phyloP scores from a whole-genome alignment of 495 filamentous ascomycete genomes.

The Tuber brumale region DNA sequence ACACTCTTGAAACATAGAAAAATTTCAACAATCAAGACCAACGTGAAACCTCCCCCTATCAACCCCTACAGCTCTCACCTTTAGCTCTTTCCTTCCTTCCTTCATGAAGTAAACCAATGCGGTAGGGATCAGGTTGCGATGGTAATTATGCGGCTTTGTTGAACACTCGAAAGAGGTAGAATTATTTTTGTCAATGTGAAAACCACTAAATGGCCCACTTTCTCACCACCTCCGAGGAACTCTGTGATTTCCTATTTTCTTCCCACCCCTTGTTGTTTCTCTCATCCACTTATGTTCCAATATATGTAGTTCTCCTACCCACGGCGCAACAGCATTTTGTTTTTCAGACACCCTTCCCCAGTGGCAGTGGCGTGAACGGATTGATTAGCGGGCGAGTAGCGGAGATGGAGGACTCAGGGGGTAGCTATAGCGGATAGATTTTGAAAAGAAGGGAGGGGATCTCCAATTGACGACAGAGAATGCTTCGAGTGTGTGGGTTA shows the following conservation, averaged over 20 bases:
- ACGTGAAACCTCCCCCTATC: rapidly evolving
- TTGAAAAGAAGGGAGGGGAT: neutral
- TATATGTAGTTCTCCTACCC: too few species aligned
- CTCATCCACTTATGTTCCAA: too few species aligned
- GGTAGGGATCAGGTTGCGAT: neutral
- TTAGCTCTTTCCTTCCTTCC: neutral
- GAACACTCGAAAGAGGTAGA: neutral
- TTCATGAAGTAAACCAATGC: rapidly evolving
- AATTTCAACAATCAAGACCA: neutral
- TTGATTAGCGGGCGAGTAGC: neutral
- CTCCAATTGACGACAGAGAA: too few species aligned
- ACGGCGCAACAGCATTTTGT: neutral
- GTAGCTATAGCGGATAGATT: neutral
- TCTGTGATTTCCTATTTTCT: too few species aligned
- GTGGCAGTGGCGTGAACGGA: too few species aligned
- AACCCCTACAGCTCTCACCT: rapidly evolving
- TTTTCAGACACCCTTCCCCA: too few species aligned
- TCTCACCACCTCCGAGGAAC: too few species aligned
- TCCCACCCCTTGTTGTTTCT: too few species aligned
- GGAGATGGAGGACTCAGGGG: neutral
- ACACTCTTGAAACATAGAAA: neutral
- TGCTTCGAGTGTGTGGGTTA: too few species aligned
- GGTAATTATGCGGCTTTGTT: neutral
- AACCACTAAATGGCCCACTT: too few species aligned
- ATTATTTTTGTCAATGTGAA: too few species aligned